These are phyloP conservation scores for Nicotiana undulata DNA, from an alignment of 257 asterid species.

Conservation along the genomic window DNA sequence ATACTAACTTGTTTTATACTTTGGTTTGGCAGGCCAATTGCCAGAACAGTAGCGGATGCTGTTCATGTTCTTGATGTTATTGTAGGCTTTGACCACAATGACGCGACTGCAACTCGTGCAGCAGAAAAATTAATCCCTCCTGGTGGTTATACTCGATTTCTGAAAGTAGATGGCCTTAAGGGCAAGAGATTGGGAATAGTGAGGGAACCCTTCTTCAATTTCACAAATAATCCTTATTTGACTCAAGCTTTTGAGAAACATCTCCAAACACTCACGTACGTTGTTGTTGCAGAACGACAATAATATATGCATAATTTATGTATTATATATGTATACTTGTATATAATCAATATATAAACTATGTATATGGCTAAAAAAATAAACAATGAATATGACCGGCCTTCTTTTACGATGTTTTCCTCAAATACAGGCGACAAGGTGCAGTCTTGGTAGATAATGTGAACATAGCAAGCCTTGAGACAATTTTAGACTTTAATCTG, in stretches of 20 bases:
- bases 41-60: conserved; percentile 43
- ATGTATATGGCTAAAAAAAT: too few relatives aligned
- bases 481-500: neutral
- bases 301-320: too few relatives aligned
- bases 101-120: conserved; percentile 23
- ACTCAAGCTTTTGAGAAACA: conserved; percentile 19
- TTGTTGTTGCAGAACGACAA: too few relatives aligned
- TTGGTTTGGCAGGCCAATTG: conserved; percentile 31
- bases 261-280: conserved; percentile 26
- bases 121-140: conserved; percentile 29
- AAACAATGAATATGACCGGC: too few relatives aligned
- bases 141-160: conserved; percentile 38
- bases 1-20: neutral
- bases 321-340: too few relatives aligned
- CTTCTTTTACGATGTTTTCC: too few relatives aligned
- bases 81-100: conserved; percentile 38
- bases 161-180: conserved; percentile 29
- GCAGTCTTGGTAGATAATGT: conserved; percentile 29
- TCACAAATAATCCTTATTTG: neutral
- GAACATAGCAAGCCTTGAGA: conserved; percentile 20
- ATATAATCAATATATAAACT: too few relatives aligned
- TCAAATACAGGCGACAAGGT: conserved; percentile 26
- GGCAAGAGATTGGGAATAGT: conserved; percentile 40
- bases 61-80: conserved; percentile 44
- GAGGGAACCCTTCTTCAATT: conserved; percentile 22